These are phyloP conservation scores for Talaromyces albobiverticillius DNA, from an alignment of 2,329 filamentous ascomycete species.

Conservation along the genomic window DNA sequence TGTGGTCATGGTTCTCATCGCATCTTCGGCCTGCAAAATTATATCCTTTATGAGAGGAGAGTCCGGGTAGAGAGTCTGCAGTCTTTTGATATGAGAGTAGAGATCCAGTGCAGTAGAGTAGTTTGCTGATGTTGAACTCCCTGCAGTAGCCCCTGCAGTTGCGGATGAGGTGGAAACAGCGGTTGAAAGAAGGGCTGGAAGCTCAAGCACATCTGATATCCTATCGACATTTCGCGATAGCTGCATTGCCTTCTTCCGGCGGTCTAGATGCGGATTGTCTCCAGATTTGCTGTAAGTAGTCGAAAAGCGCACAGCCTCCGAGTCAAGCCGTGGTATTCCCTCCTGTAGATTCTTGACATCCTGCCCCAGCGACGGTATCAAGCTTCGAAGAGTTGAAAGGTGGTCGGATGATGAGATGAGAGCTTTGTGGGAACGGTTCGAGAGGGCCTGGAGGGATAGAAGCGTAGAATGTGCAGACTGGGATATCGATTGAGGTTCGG, in stretches of 20 bases:
- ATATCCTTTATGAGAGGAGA: constrained; percentile 74
- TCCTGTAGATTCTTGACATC: constrained; percentile 66
- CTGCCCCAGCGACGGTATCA: constrained; percentile 67
- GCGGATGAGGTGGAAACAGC: constrained; percentile 53
- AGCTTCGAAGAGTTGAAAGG: constrained; percentile 68
- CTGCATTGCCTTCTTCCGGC: constrained; percentile 75
- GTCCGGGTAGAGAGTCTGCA: constrained; percentile 77
- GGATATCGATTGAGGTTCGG: constrained; percentile 75
- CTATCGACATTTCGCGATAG: constrained; percentile 84
- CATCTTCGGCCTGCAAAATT: constrained; percentile 72
- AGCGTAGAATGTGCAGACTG: constrained; percentile 78
- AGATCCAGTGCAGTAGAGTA: constrained; percentile 89
- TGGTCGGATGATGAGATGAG: constrained; percentile 78
- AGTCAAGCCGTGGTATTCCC: constrained; percentile 74
- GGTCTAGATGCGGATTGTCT: constrained; percentile 66
- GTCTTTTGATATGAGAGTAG: constrained; percentile 85
- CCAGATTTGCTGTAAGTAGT: constrained; percentile 74
- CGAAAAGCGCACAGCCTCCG: constrained; percentile 75
- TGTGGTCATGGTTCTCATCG: constrained; percentile 83
- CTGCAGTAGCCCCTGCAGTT: constrained; percentile 39
- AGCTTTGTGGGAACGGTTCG: constrained; percentile 81
- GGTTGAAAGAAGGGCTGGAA: constrained; percentile 80
- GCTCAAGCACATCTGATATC: constrained; percentile 83
- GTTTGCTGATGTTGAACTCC: constrained; percentile 56
- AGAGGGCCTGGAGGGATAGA: constrained; percentile 79